Conservation (phyloP, 371 early-diverging fungal genomes). For the Batrachochytrium dendrobatidis region DNA sequence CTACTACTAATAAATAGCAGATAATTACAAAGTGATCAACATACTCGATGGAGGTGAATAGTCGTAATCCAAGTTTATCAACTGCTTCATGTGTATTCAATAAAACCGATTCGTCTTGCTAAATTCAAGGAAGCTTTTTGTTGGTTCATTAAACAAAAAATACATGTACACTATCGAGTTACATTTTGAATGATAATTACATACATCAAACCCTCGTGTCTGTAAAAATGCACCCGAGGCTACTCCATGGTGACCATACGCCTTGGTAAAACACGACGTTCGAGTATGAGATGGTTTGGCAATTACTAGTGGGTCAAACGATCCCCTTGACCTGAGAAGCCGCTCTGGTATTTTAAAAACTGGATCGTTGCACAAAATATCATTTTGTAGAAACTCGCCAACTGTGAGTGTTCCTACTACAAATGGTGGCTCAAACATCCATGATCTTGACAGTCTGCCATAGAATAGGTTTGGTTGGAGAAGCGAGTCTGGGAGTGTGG, state of each 20-base stretch:
- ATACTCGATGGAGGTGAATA: neutral
- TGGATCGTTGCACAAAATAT: too few species aligned
- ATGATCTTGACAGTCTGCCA: neutral
- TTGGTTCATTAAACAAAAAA: neutral
- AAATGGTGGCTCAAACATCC: too few species aligned
- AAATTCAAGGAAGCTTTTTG: neutral
- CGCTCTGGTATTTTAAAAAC: too few species aligned
- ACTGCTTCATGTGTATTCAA: neutral
- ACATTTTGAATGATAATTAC: neutral
- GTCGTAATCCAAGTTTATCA: neutral
- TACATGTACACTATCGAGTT: neutral
- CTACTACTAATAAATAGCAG: neutral
- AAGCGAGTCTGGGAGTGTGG: neutral
- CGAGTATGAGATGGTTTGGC: conserved; percentile 11
- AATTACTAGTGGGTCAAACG: too few species aligned
- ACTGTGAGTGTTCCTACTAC: too few species aligned
- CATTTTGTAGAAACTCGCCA: too few species aligned
- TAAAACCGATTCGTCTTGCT: neutral
- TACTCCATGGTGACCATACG: conserved; percentile 51
- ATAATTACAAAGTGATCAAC: neutral
- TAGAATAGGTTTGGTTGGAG: too few species aligned
- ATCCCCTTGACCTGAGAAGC: too few species aligned
- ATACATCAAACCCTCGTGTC: conserved; percentile 19
- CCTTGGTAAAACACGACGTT: conserved; percentile 57
- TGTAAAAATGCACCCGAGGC: conserved; percentile 58